phyloP scores from a whole-genome alignment of 2,329 filamentous ascomycete genomes.

The Colletotrichum chlorophyti region DNA sequence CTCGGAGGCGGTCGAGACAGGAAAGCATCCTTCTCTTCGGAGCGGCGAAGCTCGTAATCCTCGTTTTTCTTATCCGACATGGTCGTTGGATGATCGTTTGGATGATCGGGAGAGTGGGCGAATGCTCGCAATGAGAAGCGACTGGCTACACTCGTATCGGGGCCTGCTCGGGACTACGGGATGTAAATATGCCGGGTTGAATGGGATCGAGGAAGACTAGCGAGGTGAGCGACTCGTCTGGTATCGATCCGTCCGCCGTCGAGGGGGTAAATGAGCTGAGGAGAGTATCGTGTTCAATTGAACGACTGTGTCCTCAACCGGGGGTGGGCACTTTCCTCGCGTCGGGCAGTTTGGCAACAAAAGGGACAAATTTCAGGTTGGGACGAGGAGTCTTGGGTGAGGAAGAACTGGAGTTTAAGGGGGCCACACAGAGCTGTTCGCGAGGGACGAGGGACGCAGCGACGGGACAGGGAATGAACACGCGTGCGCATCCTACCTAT shows the following conservation, averaged over 20 bases:
- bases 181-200: slow-evolving; percentile 8
- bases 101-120: slow-evolving; percentile 40
- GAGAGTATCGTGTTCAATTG: too few relatives aligned
- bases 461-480: slow-evolving; percentile 21
- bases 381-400: neutral
- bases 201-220: neutral
- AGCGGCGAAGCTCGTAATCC: slow-evolving; percentile 76
- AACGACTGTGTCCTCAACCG: slow-evolving; percentile 7
- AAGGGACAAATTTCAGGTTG: neutral
- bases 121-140: too few relatives aligned
- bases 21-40: slow-evolving; percentile 65
- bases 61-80: slow-evolving; percentile 94
- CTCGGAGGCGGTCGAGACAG: slow-evolving; percentile 48
- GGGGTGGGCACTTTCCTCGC: neutral
- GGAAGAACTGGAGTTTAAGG: slow-evolving; percentile 6
- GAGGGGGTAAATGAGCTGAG: neutral
- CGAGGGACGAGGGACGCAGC: slow-evolving; percentile 2
- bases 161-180: neutral
- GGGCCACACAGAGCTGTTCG: slow-evolving; percentile 7
- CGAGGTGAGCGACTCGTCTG: neutral
- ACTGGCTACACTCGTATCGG: slow-evolving; percentile 1
- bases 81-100: neutral
- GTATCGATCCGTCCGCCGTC: neutral
- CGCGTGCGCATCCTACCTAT: slow-evolving; percentile 28
- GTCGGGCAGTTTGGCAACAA: neutral